A percentile compares a stretch with the other conserved stretches of the same genome.
phyloP scores from a whole-genome alignment of 2,329 filamentous ascomycete genomes.

The Pochonia chlamydosporia region DNA sequence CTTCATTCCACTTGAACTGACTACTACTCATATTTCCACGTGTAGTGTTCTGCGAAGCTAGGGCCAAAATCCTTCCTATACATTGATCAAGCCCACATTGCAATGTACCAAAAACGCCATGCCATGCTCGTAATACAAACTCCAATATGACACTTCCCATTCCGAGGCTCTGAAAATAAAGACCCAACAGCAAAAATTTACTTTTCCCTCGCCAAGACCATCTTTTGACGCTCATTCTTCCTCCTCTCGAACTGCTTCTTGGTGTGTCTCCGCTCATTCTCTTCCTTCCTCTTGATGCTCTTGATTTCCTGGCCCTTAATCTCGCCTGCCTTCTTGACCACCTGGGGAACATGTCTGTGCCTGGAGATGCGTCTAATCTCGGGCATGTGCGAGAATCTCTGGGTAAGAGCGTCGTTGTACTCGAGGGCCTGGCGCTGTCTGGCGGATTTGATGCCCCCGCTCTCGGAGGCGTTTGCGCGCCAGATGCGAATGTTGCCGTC shows the following conservation, averaged over 20 bases:
- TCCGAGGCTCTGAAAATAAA: neutral
- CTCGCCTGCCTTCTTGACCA: constrained; percentile 91
- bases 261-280: constrained; percentile 89
- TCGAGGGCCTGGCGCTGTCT: constrained; percentile 83
- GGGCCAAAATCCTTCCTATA: too few species aligned
- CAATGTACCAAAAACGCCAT: constrained; percentile 4
- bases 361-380: constrained; percentile 86
- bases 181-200: constrained; percentile 21
- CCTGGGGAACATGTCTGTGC: constrained; percentile 86
- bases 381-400: constrained; percentile 90
- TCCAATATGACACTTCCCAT: neutral
- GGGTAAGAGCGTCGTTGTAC: constrained; percentile 80
- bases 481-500: constrained; percentile 86
- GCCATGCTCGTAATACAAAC: constrained; percentile 8
- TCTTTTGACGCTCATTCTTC: constrained; percentile 84
- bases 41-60: too few species aligned
- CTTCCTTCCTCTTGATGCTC: constrained; percentile 82
- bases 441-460: constrained; percentile 80
- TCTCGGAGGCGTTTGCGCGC: constrained; percentile 77
- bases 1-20: too few species aligned
- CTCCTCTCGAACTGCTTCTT: constrained; percentile 74
- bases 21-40: too few species aligned
- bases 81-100: too few species aligned
- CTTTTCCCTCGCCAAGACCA: constrained; percentile 65
- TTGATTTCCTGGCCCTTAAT: constrained; percentile 89